Conservation (phyloP, 108 stramenopile genomes). For the Cyclotella kingstonii region DNA sequence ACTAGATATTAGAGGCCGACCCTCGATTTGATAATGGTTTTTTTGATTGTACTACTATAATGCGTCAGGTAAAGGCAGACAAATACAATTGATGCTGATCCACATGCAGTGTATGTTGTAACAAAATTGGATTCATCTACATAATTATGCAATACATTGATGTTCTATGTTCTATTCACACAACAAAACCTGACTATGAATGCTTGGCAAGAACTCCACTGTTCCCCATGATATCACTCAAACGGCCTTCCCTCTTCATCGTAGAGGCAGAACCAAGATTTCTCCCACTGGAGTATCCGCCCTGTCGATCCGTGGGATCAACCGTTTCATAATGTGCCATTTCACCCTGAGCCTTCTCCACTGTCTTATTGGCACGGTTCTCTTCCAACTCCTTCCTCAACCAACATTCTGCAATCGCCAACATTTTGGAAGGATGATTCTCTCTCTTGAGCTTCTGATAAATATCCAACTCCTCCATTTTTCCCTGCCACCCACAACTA, state of each 20-base stretch:
- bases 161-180: too few relatives aligned
- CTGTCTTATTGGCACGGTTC: constrained; percentile 35
- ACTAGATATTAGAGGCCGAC: too few relatives aligned
- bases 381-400: constrained; percentile 77
- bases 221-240: constrained; percentile 69
- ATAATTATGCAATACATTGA: too few relatives aligned
- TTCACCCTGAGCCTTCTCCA: constrained; percentile 71
- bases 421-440: constrained; percentile 80
- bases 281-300: constrained; percentile 80
- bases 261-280: constrained; percentile 39
- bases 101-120: too few relatives aligned
- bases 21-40: too few relatives aligned
- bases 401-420: constrained; percentile 87
- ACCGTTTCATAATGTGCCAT: constrained; percentile 42
- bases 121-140: too few relatives aligned
- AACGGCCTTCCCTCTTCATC: constrained; percentile 37
- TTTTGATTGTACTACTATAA: too few relatives aligned
- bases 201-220: constrained; percentile 57
- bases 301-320: constrained; percentile 79
- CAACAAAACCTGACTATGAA: too few relatives aligned
- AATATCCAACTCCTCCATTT: constrained; percentile 69
- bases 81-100: too few relatives aligned
- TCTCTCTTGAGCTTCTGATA: constrained; percentile 69
- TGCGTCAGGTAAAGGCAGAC: too few relatives aligned
- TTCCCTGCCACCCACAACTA: constrained; percentile 80